Base-by-base conservation (phyloP, 2,329 filamentous ascomycete genomes). In the Hypoxylon sp. region DNA sequence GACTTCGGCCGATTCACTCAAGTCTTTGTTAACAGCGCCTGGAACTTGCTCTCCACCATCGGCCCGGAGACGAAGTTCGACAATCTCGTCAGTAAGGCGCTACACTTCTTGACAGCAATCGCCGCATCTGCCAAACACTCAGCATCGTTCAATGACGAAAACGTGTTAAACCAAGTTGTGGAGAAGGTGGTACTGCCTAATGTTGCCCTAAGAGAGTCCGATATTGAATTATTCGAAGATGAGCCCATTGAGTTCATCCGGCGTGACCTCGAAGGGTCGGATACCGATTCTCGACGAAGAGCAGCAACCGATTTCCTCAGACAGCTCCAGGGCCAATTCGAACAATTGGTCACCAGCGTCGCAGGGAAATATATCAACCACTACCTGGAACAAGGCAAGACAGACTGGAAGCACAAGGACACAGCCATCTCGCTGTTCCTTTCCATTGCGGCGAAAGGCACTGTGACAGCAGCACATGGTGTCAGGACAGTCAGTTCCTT, bases 241-340 rank as follows among this genome's bases (percentile, higher is more conserved):
- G 95, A 99, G 75, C 94, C 94, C 0, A 99, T 99, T 60, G 94
- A 99, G 71, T 99, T 96, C 69, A 99, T 99, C 67, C 84, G 94
- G 57, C 84, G 91, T 65, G 94, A 99, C 71, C 78, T 99, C 36
- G 94, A 99, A 71, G 94, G 94, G 5, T 97, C 94, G 1, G 94
- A 99, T 71, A 95, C 89, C 45, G 94, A 97, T 69, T 99, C 94
- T 1, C 82, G 94, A 66, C 82, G 94, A 61, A 83, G 94, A 65
- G 93, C 94, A 29, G 92, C 95, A 0, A 97, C 93, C 1, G 94
- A 97, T 70, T 99, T 99, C 75, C 75, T 99, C 51, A 84, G 90
- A 57, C 89, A 91, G 67, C 80, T 99, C 35, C 88, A 96, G 67
- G 89, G 93, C 64, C 91, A 89, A 61, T 97, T 96, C 63, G 91